A percentile compares a stretch with the other conserved stretches of the same genome.
Evolutionary conservation across 2,329 filamentous ascomycete species (phyloP).

Genomic region (Bipolaris sorokiniana): DNA sequence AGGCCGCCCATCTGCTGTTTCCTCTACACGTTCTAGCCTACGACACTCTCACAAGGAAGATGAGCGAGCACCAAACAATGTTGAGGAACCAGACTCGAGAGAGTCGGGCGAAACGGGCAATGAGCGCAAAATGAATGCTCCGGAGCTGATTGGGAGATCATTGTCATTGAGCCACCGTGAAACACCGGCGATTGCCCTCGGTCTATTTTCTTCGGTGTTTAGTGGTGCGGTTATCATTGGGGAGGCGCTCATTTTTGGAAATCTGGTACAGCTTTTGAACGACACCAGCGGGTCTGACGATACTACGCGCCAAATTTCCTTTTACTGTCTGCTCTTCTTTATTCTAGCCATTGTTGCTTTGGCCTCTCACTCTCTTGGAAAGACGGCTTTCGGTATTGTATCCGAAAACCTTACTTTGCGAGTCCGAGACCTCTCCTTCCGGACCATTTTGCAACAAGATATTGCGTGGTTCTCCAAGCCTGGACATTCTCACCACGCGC

Average conservation of each 20-base stretch:
- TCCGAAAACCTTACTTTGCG: conserved; percentile 55
- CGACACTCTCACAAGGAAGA: conserved; percentile 22
- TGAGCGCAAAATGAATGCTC: conserved; percentile 20
- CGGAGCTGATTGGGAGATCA: conserved; percentile 33
- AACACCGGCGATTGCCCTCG: conserved; percentile 48
- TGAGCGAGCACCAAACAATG: not conserved
- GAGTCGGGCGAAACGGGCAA: not conserved
- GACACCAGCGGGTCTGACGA: conserved; percentile 26
- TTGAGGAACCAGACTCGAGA: conserved; percentile 6
- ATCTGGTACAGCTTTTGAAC: conserved; percentile 40
- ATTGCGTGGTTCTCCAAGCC: conserved; percentile 58
- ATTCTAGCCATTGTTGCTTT: conserved; percentile 60
- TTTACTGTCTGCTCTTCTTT: conserved; percentile 60
- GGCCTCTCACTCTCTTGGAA: conserved; percentile 52
- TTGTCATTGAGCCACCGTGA: conserved; percentile 47
- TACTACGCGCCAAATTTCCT: conserved; percentile 42
- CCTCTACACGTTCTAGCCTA: conserved; percentile 31
- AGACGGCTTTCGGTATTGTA: conserved; percentile 57
- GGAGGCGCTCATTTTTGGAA: conserved; percentile 49
- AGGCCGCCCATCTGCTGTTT: conserved; percentile 29
- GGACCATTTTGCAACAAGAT: conserved; percentile 62
- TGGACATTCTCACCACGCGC: conserved; percentile 52
- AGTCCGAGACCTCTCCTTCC: conserved; percentile 55
- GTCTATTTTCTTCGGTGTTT: conserved; percentile 53
- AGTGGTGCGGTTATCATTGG: conserved; percentile 63